Evolutionary conservation across 305 asterid species (phyloP).

Genomic region (Fraxinus paxiana): DNA sequence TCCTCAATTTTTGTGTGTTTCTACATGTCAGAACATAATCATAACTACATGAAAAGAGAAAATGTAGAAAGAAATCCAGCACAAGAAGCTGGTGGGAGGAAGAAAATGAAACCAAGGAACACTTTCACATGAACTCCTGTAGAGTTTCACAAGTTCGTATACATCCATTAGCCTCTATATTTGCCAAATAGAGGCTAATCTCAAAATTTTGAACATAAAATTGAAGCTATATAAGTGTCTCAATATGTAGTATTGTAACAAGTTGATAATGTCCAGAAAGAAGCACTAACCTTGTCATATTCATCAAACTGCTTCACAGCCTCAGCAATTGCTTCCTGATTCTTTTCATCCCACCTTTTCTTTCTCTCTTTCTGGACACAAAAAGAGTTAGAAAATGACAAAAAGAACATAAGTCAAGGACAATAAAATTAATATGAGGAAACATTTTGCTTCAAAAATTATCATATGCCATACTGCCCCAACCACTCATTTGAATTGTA

Average conservation of each 20-base stretch:
- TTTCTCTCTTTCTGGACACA: slow-evolving; percentile 78
- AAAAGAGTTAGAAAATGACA: slow-evolving; percentile 24
- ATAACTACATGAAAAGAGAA: slow-evolving; percentile 18
- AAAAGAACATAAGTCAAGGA: slow-evolving; percentile 16
- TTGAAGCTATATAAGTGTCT: not conserved
- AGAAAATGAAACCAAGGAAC: slow-evolving; percentile 20
- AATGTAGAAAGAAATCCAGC: slow-evolving; percentile 13
- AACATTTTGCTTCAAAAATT: slow-evolving; percentile 16
- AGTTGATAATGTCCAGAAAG: slow-evolving; percentile 12
- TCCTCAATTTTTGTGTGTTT: slow-evolving; percentile 63
- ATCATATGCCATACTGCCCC: slow-evolving; percentile 14
- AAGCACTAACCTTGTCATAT: slow-evolving; percentile 59
- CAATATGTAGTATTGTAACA: not conserved
- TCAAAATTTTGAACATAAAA: not conserved
- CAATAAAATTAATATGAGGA: slow-evolving; percentile 12
- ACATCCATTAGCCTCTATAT: not conserved
- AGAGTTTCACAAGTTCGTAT: not conserved
- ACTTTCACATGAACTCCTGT: slow-evolving; percentile 2
- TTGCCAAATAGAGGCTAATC: not conserved
- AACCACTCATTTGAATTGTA: slow-evolving; percentile 4
- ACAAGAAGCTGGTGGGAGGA: slow-evolving; percentile 11
- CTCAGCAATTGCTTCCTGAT: slow-evolving; percentile 81
- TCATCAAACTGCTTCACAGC: slow-evolving; percentile 86
- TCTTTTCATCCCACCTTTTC: slow-evolving; percentile 81
- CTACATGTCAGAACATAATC: slow-evolving; percentile 32